Evolutionary conservation across 2,329 filamentous ascomycete genomes (phyloP).

Genomic region (Rhytidhysteron rufulum): DNA sequence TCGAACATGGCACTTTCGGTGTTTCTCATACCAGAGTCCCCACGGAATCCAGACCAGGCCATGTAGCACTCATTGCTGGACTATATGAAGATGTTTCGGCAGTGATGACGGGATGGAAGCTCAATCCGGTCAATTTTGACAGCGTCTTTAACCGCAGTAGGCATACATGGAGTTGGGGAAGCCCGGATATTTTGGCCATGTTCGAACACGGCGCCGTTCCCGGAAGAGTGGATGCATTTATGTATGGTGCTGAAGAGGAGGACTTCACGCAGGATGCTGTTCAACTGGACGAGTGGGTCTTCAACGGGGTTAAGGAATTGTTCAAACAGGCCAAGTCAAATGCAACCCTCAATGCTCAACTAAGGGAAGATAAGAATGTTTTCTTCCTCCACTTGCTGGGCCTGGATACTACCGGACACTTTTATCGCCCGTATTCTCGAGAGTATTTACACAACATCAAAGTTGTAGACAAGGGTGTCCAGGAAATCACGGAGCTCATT

Average conservation of each 20-base stretch:
- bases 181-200: constrained; percentile 96
- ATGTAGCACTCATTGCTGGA: constrained; percentile 94
- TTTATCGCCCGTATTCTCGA: constrained; percentile 83
- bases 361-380: constrained; percentile 81
- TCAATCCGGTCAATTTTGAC: constrained; percentile 97
- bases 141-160: constrained; percentile 96
- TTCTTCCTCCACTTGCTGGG: constrained; percentile 95
- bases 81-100: constrained; percentile 97
- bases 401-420: constrained; percentile 85
- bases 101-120: constrained; percentile 95
- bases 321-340: constrained; percentile 79
- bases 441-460: constrained; percentile 96
- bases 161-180: constrained; percentile 99
- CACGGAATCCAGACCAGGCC: constrained; percentile 91
- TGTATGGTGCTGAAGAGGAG: constrained; percentile 79
- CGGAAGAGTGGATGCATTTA: constrained; percentile 81
- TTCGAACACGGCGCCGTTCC: constrained; percentile 89
- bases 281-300: constrained; percentile 88
- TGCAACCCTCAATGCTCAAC: constrained; percentile 64
- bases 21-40: constrained; percentile 96
- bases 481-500: constrained; percentile 76
- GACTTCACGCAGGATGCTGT: constrained; percentile 83
- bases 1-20: constrained; percentile 90
- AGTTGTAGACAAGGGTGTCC: constrained; percentile 84
- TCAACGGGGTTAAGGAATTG: constrained; percentile 84